Conservation (phyloP, 2,329 filamentous ascomycete genomes). For the Neofusicoccum cordaticola region DNA sequence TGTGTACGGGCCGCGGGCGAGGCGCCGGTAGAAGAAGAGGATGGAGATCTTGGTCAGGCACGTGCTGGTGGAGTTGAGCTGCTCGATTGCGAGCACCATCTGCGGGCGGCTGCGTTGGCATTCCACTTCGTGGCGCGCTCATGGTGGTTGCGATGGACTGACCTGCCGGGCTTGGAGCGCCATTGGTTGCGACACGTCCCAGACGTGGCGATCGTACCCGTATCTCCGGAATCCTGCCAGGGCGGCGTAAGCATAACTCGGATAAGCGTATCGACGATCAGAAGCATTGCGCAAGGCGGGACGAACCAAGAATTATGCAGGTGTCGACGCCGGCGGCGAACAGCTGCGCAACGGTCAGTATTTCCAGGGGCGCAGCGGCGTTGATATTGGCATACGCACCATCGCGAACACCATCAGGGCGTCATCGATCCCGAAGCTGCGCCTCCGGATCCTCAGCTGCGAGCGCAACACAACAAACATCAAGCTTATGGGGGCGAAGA, state of each 20-base stretch:
- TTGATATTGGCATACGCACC: not conserved
- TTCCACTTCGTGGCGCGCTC: not conserved
- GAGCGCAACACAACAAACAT: not conserved
- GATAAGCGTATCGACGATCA: not conserved
- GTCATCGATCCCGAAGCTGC: constrained; percentile 7
- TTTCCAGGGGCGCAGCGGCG: not conserved
- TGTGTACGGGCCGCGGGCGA: constrained; percentile 36
- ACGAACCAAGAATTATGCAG: not conserved
- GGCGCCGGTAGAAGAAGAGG: constrained; percentile 43
- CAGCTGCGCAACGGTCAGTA: not conserved
- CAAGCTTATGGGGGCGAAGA: not conserved
- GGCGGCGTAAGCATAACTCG: not conserved
- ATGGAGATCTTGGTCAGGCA: constrained; percentile 35
- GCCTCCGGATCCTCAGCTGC: not conserved
- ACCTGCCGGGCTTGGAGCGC: constrained; percentile 7
- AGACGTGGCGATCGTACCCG: constrained; percentile 14
- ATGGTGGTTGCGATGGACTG: not conserved
- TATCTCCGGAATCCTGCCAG: not conserved
- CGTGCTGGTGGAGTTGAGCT: constrained; percentile 27
- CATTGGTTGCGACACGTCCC: constrained; percentile 4
- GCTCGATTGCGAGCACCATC: constrained; percentile 26
- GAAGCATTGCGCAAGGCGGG: not conserved
- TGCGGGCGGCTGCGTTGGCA: not conserved
- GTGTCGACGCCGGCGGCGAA: not conserved
- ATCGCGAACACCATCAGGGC: constrained; percentile 7